Evolutionary conservation across 805 yeast species (phyloP).

Genomic region (Suhomyces faveliae): DNA sequence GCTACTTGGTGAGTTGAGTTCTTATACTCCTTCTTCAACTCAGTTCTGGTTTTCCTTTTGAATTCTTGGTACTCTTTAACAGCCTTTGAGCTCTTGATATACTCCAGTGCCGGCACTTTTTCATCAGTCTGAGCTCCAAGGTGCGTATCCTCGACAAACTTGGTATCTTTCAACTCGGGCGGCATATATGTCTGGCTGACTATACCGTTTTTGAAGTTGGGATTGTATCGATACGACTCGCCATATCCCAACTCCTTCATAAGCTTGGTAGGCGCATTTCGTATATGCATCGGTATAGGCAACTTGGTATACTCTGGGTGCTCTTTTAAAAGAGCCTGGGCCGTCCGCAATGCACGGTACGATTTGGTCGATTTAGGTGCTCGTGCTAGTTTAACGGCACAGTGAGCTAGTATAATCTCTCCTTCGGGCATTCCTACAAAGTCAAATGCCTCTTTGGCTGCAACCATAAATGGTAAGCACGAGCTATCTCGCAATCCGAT

Average conservation of each 20-base stretch:
- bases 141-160: slow-evolving; percentile 56
- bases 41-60: slow-evolving; percentile 9
- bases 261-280: slow-evolving; percentile 91
- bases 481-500: slow-evolving; percentile 82
- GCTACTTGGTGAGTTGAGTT: neutral
- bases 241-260: slow-evolving; percentile 90
- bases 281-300: slow-evolving; percentile 73
- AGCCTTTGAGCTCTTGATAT: slow-evolving; percentile 11
- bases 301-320: slow-evolving; percentile 61
- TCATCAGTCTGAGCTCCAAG: slow-evolving; percentile 43
- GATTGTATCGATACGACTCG: slow-evolving; percentile 85
- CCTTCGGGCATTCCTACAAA: slow-evolving; percentile 95
- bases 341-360: slow-evolving; percentile 72
- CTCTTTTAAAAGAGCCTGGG: slow-evolving; percentile 56
- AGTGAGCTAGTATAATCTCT: slow-evolving; percentile 83
- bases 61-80: slow-evolving; percentile 14
- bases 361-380: slow-evolving; percentile 86
- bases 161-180: slow-evolving; percentile 41
- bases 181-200: slow-evolving; percentile 81
- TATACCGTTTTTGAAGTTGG: slow-evolving; percentile 67
- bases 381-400: slow-evolving; percentile 84
- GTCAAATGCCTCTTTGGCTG: slow-evolving; percentile 83
- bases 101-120: slow-evolving; percentile 12
- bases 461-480: slow-evolving; percentile 80
- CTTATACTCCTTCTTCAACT: neutral